These are phyloP conservation scores for Melaleuca quinquenervia DNA, from an alignment of 345 rosid species.

Conservation along the genomic window DNA sequence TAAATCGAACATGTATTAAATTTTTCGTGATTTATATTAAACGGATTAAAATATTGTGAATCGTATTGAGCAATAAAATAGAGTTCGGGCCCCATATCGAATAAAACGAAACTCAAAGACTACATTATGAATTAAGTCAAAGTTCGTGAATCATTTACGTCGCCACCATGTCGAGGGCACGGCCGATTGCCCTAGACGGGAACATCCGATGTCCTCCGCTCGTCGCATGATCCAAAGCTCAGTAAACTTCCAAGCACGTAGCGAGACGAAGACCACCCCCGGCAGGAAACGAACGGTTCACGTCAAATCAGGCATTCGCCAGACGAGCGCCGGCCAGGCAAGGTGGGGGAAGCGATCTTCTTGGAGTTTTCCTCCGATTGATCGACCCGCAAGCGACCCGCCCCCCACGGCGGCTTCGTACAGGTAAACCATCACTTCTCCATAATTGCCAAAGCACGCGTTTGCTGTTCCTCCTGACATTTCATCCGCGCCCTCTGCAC, in stretches of 20 bases:
- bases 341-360: background rate
- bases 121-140: no score
- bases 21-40: no score
- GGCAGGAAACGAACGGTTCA: background rate
- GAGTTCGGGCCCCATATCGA: rapidly evolving
- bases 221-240: background rate
- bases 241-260: background rate
- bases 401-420: background rate
- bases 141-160: no score
- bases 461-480: background rate
- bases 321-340: background rate
- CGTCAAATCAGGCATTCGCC: background rate
- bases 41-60: no score
- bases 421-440: background rate
- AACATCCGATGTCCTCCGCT: no score
- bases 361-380: background rate
- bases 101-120: no score
- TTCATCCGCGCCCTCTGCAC: background rate
- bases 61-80: rapidly evolving
- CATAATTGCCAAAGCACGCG: background rate
- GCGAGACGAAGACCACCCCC: no score
- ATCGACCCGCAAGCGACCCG: background rate
- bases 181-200: no score
- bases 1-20: no score
- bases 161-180: no score